Evolutionary conservation across 208 protist species (phyloP).

Genomic region (Trypanosomatidae sp.): DNA sequence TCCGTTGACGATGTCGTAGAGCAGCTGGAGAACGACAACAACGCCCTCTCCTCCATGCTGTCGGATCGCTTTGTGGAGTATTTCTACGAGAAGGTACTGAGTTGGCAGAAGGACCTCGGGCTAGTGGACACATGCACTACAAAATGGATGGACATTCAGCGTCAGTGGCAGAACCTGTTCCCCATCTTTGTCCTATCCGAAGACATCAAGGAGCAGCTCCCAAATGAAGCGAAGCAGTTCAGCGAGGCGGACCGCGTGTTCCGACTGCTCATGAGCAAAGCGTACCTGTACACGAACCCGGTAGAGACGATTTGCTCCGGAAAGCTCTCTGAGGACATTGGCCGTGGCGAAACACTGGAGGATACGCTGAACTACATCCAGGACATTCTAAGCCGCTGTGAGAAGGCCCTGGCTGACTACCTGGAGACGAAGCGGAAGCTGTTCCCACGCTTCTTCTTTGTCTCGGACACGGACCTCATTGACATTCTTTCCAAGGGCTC

Average conservation of each 20-base stretch:
- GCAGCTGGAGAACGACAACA: slow-evolving; percentile 95
- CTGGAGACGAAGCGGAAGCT: slow-evolving; percentile 97
- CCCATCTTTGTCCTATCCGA: slow-evolving; percentile 98
- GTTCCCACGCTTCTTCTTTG: slow-evolving; percentile 99
- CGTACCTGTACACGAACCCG: slow-evolving; percentile 90
- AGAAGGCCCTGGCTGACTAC: slow-evolving; percentile 98
- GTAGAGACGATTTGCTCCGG: slow-evolving; percentile 90
- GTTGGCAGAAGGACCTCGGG: slow-evolving; percentile 96
- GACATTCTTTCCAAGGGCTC: slow-evolving; percentile 98
- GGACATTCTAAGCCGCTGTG: slow-evolving; percentile 93
- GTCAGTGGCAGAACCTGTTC: slow-evolving; percentile 97
- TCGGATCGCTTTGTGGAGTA: slow-evolving; percentile 96
- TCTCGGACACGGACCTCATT: slow-evolving; percentile 95
- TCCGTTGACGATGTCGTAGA: slow-evolving; percentile 95
- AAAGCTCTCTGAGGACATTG: slow-evolving; percentile 85
- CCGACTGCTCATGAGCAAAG: slow-evolving; percentile 91
- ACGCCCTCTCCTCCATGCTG: slow-evolving; percentile 96
- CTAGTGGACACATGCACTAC: slow-evolving; percentile 95
- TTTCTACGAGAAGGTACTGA: slow-evolving; percentile 95
- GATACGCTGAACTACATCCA: slow-evolving; percentile 92
- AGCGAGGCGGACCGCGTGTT: slow-evolving; percentile 90
- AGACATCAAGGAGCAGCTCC: slow-evolving; percentile 97
- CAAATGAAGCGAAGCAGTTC: slow-evolving; percentile 96
- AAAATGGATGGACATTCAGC: slow-evolving; percentile 96
- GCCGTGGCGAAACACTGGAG: slow-evolving; percentile 87